These are phyloP conservation scores for Shiraia sp. DNA, from an alignment of 2,329 filamentous ascomycete species.

Conservation along the genomic window DNA sequence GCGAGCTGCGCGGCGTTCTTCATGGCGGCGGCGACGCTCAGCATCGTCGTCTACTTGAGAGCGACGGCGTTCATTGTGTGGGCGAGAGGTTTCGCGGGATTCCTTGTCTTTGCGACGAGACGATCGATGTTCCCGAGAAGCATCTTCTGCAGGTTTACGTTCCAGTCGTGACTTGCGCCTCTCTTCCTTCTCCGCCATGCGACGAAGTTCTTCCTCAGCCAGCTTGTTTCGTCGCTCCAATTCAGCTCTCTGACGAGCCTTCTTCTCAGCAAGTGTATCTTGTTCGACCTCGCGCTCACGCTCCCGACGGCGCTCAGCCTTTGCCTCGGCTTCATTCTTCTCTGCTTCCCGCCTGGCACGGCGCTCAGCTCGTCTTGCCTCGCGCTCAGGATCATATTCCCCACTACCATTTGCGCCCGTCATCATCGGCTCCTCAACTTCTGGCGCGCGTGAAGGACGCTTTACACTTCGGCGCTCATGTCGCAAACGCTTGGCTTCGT, in stretches of 20 bases:
- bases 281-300: constrained; percentile 42
- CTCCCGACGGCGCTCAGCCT: constrained; percentile 43
- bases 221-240: constrained; percentile 44
- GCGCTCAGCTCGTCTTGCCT: constrained; percentile 44
- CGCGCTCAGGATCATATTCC: constrained; percentile 40
- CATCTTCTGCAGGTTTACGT: constrained; percentile 35
- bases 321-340: constrained; percentile 41
- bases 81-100: constrained; percentile 29
- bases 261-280: constrained; percentile 41
- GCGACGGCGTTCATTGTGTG: constrained; percentile 38
- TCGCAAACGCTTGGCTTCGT: constrained; percentile 43
- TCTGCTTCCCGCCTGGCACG: constrained; percentile 42
- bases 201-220: constrained; percentile 44
- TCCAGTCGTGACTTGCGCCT: constrained; percentile 37
- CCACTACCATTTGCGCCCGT: constrained; percentile 33
- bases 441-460: constrained; percentile 24
- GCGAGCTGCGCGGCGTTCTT: constrained; percentile 47
- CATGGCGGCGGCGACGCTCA: constrained; percentile 46
- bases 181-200: constrained; percentile 46
- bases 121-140: constrained; percentile 40
- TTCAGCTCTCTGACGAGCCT: constrained; percentile 42
- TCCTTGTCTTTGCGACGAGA: constrained; percentile 42
- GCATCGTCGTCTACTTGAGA: constrained; percentile 43
- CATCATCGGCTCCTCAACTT: constrained; percentile 32
- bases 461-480: constrained; percentile 42